Evolutionary conservation across 2,329 filamentous ascomycete genomes (phyloP).

Genomic region (Cladophialophora bantiana): DNA sequence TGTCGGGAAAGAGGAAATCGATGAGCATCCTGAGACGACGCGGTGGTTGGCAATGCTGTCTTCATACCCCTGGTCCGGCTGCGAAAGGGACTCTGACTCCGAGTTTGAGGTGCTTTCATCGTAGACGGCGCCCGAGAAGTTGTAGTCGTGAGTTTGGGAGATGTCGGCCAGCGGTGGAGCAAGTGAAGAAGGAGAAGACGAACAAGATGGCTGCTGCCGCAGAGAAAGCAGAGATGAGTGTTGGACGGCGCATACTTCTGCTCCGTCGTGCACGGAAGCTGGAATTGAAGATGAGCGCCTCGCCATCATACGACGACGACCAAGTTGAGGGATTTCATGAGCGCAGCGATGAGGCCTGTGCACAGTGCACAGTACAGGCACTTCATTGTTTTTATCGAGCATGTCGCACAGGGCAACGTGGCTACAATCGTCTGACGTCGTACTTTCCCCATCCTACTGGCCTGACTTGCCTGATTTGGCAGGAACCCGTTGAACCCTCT

Average conservation of each 20-base stretch:
- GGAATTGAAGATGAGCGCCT: neutral
- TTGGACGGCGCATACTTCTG: slow-evolving; percentile 27
- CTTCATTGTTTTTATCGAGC: neutral
- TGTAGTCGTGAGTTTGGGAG: slow-evolving; percentile 30
- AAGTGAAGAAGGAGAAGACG: slow-evolving; percentile 22
- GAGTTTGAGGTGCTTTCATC: slow-evolving; percentile 24
- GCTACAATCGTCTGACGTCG: neutral
- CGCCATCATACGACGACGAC: slow-evolving; percentile 10
- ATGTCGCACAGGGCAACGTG: neutral
- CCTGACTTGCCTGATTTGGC: neutral
- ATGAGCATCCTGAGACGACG: slow-evolving; percentile 36
- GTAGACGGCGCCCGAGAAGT: slow-evolving; percentile 32
- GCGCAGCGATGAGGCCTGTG: neutral
- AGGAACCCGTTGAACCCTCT: too few relatives aligned
- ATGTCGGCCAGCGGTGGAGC: slow-evolving; percentile 19
- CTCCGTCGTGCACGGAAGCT: neutral
- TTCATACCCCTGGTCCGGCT: slow-evolving; percentile 18
- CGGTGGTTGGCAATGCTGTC: slow-evolving; percentile 21
- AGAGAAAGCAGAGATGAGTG: slow-evolving; percentile 37
- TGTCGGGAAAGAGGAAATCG: slow-evolving; percentile 40
- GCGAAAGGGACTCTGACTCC: slow-evolving; percentile 24
- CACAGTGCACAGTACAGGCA: neutral
- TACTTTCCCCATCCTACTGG: neutral
- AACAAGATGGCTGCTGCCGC: slow-evolving; percentile 26
- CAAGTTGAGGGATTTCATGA: neutral